Base-by-base conservation (phyloP, 2,329 filamentous ascomycete species). In the Botrytis fabae region DNA sequence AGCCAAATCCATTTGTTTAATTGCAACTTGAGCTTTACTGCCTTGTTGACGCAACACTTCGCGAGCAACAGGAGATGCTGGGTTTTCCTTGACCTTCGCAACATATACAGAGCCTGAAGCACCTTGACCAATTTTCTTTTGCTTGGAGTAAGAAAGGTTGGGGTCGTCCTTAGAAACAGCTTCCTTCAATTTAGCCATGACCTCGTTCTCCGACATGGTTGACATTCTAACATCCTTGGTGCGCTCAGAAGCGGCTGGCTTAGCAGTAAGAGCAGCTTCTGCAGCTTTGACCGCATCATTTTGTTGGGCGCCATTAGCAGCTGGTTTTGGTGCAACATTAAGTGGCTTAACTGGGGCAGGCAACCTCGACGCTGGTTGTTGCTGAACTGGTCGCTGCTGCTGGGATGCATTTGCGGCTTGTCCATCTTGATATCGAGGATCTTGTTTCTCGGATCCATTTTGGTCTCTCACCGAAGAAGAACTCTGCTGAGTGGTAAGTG, bases 81-180 rank as follows among this genome's bases (percentile, higher is more conserved):
- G 93, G 73, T 88, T 91, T 80, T 97, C 93, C 82, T 96, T 96
- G 75, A 99, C 93, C 81, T 97, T 96, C 76, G 96, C 96, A 75
- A 99, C 95, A 80, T 99, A 99, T 65, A 99, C 96, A 35, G 95
- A 98, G 73, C 96, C 96, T 75, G 96, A 99, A 72, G 96, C 96
- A 83, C 96, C 96, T 82, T 99, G 96, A 32, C 96, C 96, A 82
- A 99, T 98, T 88, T 99, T 99, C 88, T 98, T 98, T 84, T 98
- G 96, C 86, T 99, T 99, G 80, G 95, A 95, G 85, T 99, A 99
- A 38, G 95, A 97, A 77, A 97, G 86, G 79, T 97, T 92, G 70
- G 96, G 96, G 80, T 97, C 95, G 74, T 97, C 94, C 82, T 97
- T 97, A 75, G 95, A 98, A 1, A 99, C 96, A 12, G 96, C 95